Percentiles rank a stretch among this genome's conserved stretches.
Evolutionary conservation across 495 filamentous ascomycete genomes (phyloP).

Genomic region (Talaromyces ruber): DNA sequence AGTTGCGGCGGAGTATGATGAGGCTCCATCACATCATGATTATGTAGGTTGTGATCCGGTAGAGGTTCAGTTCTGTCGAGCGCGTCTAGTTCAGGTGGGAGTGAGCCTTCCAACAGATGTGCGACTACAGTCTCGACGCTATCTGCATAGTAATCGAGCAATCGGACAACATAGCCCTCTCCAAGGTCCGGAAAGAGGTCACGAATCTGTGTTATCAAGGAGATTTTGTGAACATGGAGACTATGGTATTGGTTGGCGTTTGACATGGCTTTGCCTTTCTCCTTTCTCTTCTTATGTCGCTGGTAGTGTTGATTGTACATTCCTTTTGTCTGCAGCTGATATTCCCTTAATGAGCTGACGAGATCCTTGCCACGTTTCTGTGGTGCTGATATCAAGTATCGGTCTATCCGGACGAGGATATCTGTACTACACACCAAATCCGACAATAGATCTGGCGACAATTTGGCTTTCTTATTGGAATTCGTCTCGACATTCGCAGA

Average conservation of each 20-base stretch:
- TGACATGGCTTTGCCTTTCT: conserved; percentile 64
- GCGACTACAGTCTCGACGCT: conserved; percentile 72
- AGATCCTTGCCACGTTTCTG: conserved; percentile 38
- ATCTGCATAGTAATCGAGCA: conserved; percentile 72
- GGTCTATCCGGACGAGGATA: conserved; percentile 35
- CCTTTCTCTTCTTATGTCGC: conserved; percentile 45
- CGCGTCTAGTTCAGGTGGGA: conserved; percentile 45
- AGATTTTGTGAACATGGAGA: conserved; percentile 73
- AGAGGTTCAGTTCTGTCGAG: conserved; percentile 35
- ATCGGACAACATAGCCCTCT: conserved; percentile 66
- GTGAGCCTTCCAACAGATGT: conserved; percentile 74
- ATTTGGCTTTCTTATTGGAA: conserved; percentile 29
- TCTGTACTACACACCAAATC: conserved; percentile 37
- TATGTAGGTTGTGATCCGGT: conserved; percentile 16
- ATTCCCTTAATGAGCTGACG: conserved; percentile 30
- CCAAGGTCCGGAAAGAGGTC: conserved; percentile 91
- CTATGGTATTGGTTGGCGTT: conserved; percentile 40
- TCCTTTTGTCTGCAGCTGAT: conserved; percentile 33
- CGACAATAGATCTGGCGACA: conserved; percentile 33
- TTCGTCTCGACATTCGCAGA: conserved; percentile 44
- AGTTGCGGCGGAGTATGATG: conserved; percentile 28
- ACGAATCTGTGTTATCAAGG: conserved; percentile 75
- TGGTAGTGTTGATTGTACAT: conserved; percentile 46
- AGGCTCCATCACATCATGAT: conserved; percentile 25
- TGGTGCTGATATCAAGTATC: conserved; percentile 44